phyloP scores from a whole-genome alignment of 176 grass and related monocot species.

The Dactylis glomerata region DNA sequence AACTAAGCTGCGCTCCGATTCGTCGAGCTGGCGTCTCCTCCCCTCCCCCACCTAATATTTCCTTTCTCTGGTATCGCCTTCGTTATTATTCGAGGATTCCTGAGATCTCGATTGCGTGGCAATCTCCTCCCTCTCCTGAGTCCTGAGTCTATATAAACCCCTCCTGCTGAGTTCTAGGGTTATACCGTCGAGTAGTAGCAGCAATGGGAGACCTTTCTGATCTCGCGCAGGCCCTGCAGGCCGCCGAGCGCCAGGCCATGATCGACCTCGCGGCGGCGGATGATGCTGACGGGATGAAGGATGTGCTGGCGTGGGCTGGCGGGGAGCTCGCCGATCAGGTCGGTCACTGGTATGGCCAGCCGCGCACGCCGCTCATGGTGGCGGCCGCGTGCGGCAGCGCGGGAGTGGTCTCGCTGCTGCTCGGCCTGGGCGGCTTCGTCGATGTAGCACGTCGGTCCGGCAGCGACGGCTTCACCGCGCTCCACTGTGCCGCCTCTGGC shows the following conservation, averaged over 20 bases:
- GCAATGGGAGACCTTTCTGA: conserved; percentile 43
- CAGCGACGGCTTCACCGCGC: conserved; percentile 47
- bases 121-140: conserved; percentile 8
- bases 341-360: conserved; percentile 74
- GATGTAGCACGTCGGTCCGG: conserved; percentile 46
- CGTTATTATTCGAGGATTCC: conserved; percentile 21
- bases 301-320: conserved; percentile 11
- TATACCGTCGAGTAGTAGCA: not conserved
- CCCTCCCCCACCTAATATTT: conserved; percentile 1
- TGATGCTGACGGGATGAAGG: conserved; percentile 35
- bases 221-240: conserved; percentile 28
- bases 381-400: conserved; percentile 76
- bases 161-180: not conserved
- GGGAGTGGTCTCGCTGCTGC: conserved; percentile 41
- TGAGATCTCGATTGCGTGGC: conserved; percentile 52
- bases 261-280: conserved; percentile 76
- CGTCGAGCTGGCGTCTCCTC: not conserved
- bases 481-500: conserved; percentile 83
- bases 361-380: conserved; percentile 79
- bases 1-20: conserved; percentile 1
- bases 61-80: conserved; percentile 16
- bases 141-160: conserved; percentile 19
- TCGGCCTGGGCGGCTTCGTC: conserved; percentile 47
- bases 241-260: conserved; percentile 25
- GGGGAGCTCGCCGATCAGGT: conserved; percentile 44